phyloP scores from a whole-genome alignment of 805 yeast genomes.

The Metschnikowia lachancei region DNA sequence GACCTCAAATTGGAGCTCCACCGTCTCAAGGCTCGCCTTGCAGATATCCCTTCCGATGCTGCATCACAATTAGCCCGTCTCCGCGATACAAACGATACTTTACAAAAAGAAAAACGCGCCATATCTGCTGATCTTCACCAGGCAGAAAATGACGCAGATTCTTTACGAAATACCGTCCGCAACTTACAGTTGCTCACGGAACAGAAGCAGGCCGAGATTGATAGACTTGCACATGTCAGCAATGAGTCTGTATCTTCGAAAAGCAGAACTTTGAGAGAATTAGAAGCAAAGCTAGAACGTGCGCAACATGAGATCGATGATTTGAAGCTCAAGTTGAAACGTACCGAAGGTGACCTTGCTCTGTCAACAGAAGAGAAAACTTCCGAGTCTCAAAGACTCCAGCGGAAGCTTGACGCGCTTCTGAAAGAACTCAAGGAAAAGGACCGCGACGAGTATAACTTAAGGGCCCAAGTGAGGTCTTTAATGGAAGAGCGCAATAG shows the following conservation, averaged over 20 bases:
- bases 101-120: not conserved
- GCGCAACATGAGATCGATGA: slow-evolving; percentile 10
- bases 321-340: slow-evolving; percentile 9
- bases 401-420: slow-evolving; percentile 19
- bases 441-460: slow-evolving; percentile 23
- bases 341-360: slow-evolving; percentile 8
- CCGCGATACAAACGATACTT: not conserved
- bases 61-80: slow-evolving; percentile 6
- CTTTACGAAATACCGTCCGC: not conserved
- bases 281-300: slow-evolving; percentile 8
- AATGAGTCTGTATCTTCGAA: slow-evolving; percentile 8
- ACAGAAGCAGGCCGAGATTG: slow-evolving; percentile 2
- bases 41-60: slow-evolving; percentile 14
- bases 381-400: slow-evolving; percentile 16
- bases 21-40: slow-evolving; percentile 6
- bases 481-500: slow-evolving; percentile 21
- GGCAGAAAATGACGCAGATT: slow-evolving; percentile 10
- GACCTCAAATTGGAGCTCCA: slow-evolving; percentile 16
- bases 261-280: slow-evolving; percentile 13
- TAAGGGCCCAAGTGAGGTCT: slow-evolving; percentile 25
- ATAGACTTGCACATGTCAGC: slow-evolving; percentile 7
- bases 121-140: slow-evolving; percentile 5
- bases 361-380: slow-evolving; percentile 10
- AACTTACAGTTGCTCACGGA: not conserved
- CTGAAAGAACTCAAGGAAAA: slow-evolving; percentile 23